Percentiles rank a stretch among this genome's conserved stretches.
phyloP scores from a whole-genome alignment of 1,284 basidiomycete species.

The Trichosporon sp. region DNA sequence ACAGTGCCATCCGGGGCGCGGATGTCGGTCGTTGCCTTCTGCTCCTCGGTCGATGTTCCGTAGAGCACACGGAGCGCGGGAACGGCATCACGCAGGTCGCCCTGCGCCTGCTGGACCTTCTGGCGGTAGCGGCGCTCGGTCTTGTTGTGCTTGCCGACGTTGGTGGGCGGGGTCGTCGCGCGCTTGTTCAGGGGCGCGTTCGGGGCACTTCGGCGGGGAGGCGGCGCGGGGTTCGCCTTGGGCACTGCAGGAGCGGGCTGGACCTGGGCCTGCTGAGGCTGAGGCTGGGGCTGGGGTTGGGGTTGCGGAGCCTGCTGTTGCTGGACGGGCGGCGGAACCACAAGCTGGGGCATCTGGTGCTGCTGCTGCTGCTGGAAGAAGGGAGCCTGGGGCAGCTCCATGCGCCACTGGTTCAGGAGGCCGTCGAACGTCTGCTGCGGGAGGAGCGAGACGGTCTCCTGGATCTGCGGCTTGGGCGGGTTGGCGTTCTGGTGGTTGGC shows the following conservation, averaged over 20 bases:
- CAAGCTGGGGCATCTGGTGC: not conserved
- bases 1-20: conserved; percentile 43
- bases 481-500: not conserved
- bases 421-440: conserved; percentile 18
- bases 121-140: conserved; percentile 49
- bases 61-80: conserved; percentile 48
- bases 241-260: not conserved
- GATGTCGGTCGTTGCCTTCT: conserved; percentile 41
- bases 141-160: conserved; percentile 50
- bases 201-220: conserved; percentile 22
- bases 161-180: conserved; percentile 9
- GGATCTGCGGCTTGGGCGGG: not conserved
- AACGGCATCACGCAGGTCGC: conserved; percentile 48
- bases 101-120: conserved; percentile 49
- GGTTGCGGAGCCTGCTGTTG: not conserved
- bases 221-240: conserved; percentile 6
- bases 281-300: not conserved
- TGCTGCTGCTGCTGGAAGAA: conserved; percentile 5
- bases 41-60: conserved; percentile 45
- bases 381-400: conserved; percentile 12
- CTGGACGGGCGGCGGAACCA: not conserved
- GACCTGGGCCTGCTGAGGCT: not conserved
- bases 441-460: not conserved
- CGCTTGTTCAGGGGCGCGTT: conserved; percentile 23
- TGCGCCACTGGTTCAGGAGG: conserved; percentile 23